Conservation (phyloP, 495 filamentous ascomycete species). For the Penicillium verhagenii region DNA sequence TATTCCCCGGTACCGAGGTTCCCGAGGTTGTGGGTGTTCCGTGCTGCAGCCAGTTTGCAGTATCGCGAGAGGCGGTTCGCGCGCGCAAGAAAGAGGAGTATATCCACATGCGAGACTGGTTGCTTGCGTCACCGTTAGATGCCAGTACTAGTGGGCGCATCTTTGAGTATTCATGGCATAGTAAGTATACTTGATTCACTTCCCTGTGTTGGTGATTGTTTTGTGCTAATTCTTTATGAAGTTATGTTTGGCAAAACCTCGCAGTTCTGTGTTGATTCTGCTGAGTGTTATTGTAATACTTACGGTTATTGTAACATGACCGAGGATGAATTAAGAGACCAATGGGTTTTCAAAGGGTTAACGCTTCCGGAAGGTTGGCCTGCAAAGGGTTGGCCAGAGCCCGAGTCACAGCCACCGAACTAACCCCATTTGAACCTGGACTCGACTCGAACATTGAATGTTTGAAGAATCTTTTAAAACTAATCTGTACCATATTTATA, state of each 20-base stretch:
- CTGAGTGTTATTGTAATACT: constrained; percentile 41
- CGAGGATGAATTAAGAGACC: constrained; percentile 14
- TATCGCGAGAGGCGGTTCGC: constrained; percentile 49
- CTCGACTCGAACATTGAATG: background rate
- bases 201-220: background rate
- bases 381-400: background rate
- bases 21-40: constrained; percentile 35
- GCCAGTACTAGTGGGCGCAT: constrained; percentile 58
- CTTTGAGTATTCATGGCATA: constrained; percentile 72
- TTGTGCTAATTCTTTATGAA: constrained; percentile 8
- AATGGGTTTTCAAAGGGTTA: constrained; percentile 28
- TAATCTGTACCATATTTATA: background rate
- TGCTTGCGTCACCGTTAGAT: constrained; percentile 54
- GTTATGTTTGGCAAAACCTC: constrained; percentile 26
- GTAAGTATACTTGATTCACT: constrained; percentile 23
- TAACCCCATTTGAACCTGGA: no score
- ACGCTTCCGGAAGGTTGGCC: constrained; percentile 18
- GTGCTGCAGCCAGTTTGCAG: constrained; percentile 73
- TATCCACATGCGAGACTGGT: constrained; percentile 53
- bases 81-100: constrained; percentile 50
- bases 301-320: constrained; percentile 36
- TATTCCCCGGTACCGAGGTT: constrained; percentile 37
- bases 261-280: constrained; percentile 33
- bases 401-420: background rate
- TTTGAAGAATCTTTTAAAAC: background rate